These are phyloP conservation scores for Leishmania gerbilli DNA, from an alignment of 208 protist genomes.

Conservation along the genomic window DNA sequence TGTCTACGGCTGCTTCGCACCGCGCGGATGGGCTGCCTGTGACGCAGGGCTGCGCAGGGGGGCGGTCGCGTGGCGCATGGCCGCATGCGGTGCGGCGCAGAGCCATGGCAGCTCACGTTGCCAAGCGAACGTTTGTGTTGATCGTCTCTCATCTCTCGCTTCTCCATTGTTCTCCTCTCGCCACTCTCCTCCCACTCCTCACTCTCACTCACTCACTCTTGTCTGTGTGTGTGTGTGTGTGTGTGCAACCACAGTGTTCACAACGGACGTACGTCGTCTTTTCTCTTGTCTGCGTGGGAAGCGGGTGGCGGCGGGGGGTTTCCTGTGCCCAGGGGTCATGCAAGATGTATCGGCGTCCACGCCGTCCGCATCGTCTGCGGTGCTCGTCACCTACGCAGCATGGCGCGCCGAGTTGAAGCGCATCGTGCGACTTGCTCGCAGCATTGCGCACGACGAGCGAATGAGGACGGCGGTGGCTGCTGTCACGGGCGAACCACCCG, in stretches of 20 bases:
- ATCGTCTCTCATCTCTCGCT: neutral
- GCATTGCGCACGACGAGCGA: constrained; percentile 4
- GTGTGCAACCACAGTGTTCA: neutral
- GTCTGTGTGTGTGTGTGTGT: neutral
- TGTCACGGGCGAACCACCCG: neutral
- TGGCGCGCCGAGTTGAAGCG: constrained; percentile 19
- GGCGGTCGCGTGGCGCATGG: no score
- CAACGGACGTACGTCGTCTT: no score
- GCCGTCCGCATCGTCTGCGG: neutral
- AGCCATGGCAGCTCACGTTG: no score
- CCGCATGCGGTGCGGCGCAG: no score
- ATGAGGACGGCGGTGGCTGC: constrained; percentile 3
- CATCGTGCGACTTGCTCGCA: constrained; percentile 10
- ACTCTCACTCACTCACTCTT: neutral
- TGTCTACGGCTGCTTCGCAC: no score
- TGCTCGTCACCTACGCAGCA: constrained; percentile 12
- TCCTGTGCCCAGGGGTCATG: neutral
- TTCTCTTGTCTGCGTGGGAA: neutral
- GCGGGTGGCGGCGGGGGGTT: neutral
- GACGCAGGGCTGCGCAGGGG: no score
- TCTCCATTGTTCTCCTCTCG: neutral
- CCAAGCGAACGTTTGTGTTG: neutral
- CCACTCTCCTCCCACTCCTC: neutral
- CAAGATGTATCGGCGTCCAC: neutral
- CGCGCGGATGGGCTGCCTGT: no score